Conservation (phyloP, 495 filamentous ascomycete genomes). For the Parathielavia appendiculata region DNA sequence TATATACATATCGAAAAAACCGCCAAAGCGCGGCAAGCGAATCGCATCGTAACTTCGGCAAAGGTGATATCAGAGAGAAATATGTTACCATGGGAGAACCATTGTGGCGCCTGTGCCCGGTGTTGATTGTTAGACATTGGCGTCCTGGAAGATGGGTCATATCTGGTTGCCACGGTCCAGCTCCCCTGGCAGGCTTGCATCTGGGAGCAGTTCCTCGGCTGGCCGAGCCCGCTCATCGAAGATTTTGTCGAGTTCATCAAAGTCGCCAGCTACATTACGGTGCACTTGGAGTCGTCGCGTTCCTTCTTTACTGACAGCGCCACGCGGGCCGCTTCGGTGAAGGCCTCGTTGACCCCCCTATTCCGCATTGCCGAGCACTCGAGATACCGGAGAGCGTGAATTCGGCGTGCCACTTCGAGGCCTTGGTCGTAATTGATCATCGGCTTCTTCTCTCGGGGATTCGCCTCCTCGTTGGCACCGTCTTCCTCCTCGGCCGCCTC, state of each 20-base stretch:
- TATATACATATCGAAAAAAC: constrained; percentile 16
- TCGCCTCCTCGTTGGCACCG: constrained; percentile 38
- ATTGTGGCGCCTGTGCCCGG: not conserved
- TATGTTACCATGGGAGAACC: not conserved
- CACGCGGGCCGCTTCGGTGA: constrained; percentile 97
- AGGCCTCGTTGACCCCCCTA: constrained; percentile 94
- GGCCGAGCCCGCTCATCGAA: not conserved
- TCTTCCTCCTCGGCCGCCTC: constrained; percentile 60
- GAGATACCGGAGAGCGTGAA: constrained; percentile 85
- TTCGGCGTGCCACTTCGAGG: constrained; percentile 84
- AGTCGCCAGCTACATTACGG: constrained; percentile 46
- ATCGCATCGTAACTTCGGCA: constrained; percentile 1
- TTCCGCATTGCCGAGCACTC: constrained; percentile 99
- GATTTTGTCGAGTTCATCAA: constrained; percentile 1
- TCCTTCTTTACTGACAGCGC: constrained; percentile 79
- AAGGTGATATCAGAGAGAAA: constrained; percentile 4
- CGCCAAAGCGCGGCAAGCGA: not conserved
- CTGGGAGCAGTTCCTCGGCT: too few species aligned
- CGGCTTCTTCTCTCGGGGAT: constrained; percentile 55
- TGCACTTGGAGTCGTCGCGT: constrained; percentile 51
- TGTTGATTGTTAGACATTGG: not conserved
- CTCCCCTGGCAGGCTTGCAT: not conserved
- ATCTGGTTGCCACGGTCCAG: not conserved
- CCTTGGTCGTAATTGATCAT: constrained; percentile 92
- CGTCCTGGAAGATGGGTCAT: too few species aligned